phyloP scores from a whole-genome alignment of 2,329 filamentous ascomycete species.

The Tympanopsis confertula region DNA sequence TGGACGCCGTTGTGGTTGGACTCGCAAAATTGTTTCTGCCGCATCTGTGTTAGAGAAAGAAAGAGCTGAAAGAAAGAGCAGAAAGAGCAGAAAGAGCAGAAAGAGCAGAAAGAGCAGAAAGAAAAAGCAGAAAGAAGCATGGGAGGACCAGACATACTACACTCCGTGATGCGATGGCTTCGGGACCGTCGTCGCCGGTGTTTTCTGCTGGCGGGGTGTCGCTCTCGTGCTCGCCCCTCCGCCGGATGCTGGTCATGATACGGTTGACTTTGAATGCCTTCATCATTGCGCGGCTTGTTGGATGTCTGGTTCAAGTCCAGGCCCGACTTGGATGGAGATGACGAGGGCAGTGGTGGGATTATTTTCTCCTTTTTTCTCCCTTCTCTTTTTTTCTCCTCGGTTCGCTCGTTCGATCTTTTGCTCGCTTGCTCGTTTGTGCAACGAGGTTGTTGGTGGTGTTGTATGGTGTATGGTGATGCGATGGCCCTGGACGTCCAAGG shows the following conservation, averaged over 20 bases:
- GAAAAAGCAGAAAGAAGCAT: constrained; percentile 2
- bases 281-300: background rate
- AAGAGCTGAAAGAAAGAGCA: background rate
- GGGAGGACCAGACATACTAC: constrained; percentile 39
- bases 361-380: too few relatives aligned
- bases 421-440: too few relatives aligned
- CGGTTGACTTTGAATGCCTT: background rate
- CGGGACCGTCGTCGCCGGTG: constrained; percentile 43
- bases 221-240: too few relatives aligned
- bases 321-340: constrained; percentile 6
- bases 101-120: too few relatives aligned
- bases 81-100: too few relatives aligned
- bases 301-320: too few relatives aligned
- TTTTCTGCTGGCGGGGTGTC: constrained; percentile 6
- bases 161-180: constrained; percentile 51
- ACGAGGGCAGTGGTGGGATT: constrained; percentile 4
- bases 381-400: too few relatives aligned
- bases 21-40: constrained; percentile 71
- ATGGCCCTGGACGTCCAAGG: too few relatives aligned
- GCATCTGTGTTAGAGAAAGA: constrained; percentile 3
- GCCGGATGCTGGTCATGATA: too few relatives aligned
- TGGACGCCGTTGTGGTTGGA: constrained; percentile 56
- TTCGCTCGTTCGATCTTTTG: too few relatives aligned
- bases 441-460: too few relatives aligned
- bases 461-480: too few relatives aligned